phyloP scores from a whole-genome alignment of 1,284 basidiomycete genomes.

The Erythrobasidium hasegawianum region DNA sequence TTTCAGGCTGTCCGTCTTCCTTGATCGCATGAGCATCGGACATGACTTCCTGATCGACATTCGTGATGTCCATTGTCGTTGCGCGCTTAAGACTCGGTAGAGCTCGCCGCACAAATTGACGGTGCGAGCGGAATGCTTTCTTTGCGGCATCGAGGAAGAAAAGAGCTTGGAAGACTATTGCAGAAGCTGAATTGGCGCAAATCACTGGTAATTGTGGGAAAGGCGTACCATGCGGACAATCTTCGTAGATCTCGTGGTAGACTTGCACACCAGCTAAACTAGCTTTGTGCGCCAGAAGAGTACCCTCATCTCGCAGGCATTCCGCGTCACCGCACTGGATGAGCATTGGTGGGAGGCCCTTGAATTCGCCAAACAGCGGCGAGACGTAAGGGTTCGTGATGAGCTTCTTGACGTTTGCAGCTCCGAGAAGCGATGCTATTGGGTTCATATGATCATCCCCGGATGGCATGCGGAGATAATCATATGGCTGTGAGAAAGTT shows the following conservation, averaged over 20 bases:
- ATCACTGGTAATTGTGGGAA: neutral
- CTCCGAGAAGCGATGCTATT: conserved; percentile 85
- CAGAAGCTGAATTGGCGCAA: conserved; percentile 51
- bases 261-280: conserved; percentile 80
- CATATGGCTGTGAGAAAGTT: conserved; percentile 43
- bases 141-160: conserved; percentile 71
- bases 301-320: conserved; percentile 86
- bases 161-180: conserved; percentile 75
- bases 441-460: conserved; percentile 79
- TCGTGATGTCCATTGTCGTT: conserved; percentile 14
- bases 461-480: conserved; percentile 51
- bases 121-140: conserved; percentile 71
- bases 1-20: conserved; percentile 41
- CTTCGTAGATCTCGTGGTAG: conserved; percentile 87
- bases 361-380: conserved; percentile 88
- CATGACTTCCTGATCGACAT: conserved; percentile 34
- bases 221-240: conserved; percentile 57
- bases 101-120: conserved; percentile 59
- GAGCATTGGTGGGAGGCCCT: conserved; percentile 79
- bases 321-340: conserved; percentile 94
- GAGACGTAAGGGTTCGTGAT: conserved; percentile 94
- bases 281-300: conserved; percentile 91
- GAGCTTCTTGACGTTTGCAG: conserved; percentile 69
- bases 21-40: conserved; percentile 34
- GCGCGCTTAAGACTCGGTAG: conserved; percentile 11